These are phyloP conservation scores for Lepidium sativum DNA, from an alignment of 345 rosid genomes.

Conservation along the genomic window DNA sequence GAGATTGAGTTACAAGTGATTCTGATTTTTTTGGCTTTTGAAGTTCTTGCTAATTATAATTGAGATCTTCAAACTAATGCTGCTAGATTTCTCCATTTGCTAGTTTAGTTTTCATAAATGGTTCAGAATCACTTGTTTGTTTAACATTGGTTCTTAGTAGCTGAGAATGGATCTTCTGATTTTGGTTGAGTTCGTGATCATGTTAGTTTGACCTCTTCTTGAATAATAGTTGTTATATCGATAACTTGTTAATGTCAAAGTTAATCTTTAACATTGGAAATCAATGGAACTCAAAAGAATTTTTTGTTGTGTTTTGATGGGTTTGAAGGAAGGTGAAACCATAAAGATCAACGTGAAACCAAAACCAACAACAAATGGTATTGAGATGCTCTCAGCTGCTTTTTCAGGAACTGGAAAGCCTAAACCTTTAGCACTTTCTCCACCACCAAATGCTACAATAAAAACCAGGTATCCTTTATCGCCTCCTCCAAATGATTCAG, in stretches of 20 bases:
- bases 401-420: constrained; percentile 50
- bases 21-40: neutral
- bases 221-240: neutral
- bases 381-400: constrained; percentile 97
- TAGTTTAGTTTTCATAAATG: neutral
- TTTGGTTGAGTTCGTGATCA: neutral
- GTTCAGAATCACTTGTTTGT: constrained; percentile 1
- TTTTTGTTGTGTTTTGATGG: neutral
- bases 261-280: neutral
- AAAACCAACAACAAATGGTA: constrained; percentile 63
- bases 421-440: constrained; percentile 57
- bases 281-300: neutral
- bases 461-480: constrained; percentile 75
- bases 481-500: constrained; percentile 93
- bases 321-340: constrained; percentile 91
- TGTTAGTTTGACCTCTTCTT: neutral
- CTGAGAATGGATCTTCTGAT: neutral
- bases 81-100: neutral
- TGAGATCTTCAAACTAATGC: neutral
- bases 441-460: constrained; percentile 59
- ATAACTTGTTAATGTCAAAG: neutral
- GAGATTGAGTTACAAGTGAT: neutral
- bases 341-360: constrained; percentile 93
- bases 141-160: neutral
- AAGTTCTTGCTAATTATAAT: neutral